Evolutionary conservation across 345 rosid species (phyloP), one percentile per base, ranked within the genome.

Genomic region (Linum usitatissimum): DNA sequence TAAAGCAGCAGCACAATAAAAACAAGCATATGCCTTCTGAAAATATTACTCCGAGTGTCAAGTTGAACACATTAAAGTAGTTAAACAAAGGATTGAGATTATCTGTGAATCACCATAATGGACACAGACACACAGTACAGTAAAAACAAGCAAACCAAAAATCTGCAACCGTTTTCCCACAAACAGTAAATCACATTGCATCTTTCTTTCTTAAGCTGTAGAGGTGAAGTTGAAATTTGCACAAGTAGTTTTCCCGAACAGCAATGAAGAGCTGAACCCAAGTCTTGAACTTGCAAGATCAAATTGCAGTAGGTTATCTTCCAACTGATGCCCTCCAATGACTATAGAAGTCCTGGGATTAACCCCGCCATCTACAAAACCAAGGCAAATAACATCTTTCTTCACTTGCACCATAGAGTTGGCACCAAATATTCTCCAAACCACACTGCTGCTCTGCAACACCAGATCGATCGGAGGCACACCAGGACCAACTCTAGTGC

Each of bases 391-490:
- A 36, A 83, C 87, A 0, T 72, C 68, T 6, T 65, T 61, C 8
- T 64, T 72, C 3, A 81, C 91, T 12, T 66, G 42, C 39, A 86
- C 94, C 87, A 86, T 86, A 2, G 89, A 89, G 67, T 86, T 89
- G 0, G 85, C 77, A 21, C 94, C 96, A 0, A 64, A 67, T 3
- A 88, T 80, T 28, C 82, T 77, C 96, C 94, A 89, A 0, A 70
- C n/a, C 1, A 78, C 77, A 67, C 65, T 62, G 0, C 74, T 66
- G 68, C 70, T 80, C 10, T 83, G 85, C 73, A 84, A 53, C 53
- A 76, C 79, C 7, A 89, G 76, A 39, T 74, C 69, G 4, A 84
- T 75, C 4, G 64, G 76, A 38, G 94, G 91, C 71, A 86, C 91
- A 1, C 74, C 63, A 8, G 73, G 30, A 6, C 96, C 91, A 2